Conservation (phyloP, 2,329 filamentous ascomycete genomes). For the Emericellopsis atlantica region DNA sequence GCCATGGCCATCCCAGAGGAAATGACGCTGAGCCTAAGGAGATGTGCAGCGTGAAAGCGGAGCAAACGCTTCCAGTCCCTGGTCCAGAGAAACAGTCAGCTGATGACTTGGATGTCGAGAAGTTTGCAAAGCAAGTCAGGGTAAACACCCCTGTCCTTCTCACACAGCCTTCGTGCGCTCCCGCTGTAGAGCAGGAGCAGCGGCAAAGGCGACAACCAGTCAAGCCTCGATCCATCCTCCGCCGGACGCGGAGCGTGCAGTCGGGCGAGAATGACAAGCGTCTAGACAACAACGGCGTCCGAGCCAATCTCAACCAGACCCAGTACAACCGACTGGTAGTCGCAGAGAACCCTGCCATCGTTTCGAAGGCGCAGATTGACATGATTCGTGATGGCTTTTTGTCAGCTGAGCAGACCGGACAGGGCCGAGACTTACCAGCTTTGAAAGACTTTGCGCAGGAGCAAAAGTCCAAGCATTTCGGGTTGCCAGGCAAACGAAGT, state of each 20-base stretch:
- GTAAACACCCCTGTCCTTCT: too few relatives aligned
- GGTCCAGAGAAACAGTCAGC: too few relatives aligned
- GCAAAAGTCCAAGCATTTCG: too few relatives aligned
- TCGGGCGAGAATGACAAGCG: too few relatives aligned
- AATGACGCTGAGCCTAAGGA: too few relatives aligned
- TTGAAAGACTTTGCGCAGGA: slow-evolving; percentile 2
- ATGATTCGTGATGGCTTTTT: slow-evolving; percentile 1
- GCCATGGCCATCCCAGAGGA: too few relatives aligned
- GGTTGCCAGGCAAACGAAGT: too few relatives aligned
- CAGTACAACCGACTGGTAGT: slow-evolving; percentile 11
- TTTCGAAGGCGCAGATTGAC: neutral
- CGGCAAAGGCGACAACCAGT: neutral
- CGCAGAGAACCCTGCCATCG: slow-evolving; percentile 1
- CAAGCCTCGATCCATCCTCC: neutral
- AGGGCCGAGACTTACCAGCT: slow-evolving; percentile 2
- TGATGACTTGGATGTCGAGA: too few relatives aligned
- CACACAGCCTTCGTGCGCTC: neutral
- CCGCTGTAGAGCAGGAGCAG: neutral
- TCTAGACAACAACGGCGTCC: too few relatives aligned
- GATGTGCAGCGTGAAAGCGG: too few relatives aligned
- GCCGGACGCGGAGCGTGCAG: neutral
- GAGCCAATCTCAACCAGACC: slow-evolving; percentile 6
- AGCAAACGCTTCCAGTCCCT: too few relatives aligned
- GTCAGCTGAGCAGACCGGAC: neutral
- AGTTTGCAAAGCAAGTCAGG: too few relatives aligned